Evolutionary conservation across 208 protist species (phyloP).

Genomic region (Leptomonas seymouri): DNA sequence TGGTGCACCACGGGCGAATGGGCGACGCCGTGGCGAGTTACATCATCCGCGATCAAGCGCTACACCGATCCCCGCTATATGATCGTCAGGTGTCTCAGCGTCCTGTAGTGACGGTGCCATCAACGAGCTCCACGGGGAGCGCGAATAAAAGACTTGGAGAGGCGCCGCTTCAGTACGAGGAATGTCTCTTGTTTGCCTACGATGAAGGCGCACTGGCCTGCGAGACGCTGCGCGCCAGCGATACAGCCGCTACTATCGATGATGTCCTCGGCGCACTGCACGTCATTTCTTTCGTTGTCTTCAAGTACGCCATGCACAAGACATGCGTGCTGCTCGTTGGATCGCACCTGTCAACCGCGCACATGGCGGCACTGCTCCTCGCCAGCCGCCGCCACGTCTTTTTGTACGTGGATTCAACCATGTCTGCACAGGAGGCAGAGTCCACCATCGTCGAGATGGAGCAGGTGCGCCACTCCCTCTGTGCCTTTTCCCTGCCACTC

Average conservation of each 20-base stretch:
- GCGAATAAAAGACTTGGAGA: background rate
- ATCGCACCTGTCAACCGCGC: slow-evolving; percentile 36
- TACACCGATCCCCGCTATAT: slow-evolving; percentile 12
- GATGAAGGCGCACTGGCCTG: slow-evolving; percentile 45
- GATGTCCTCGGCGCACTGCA: slow-evolving; percentile 33
- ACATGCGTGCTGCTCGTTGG: slow-evolving; percentile 31
- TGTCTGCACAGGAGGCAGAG: slow-evolving; percentile 34
- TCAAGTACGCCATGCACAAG: slow-evolving; percentile 36
- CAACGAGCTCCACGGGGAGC: background rate
- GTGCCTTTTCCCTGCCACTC: slow-evolving; percentile 10
- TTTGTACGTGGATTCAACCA: slow-evolving; percentile 38
- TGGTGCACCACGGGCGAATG: slow-evolving; percentile 23
- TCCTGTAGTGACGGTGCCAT: background rate
- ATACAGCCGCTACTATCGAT: slow-evolving; percentile 19
- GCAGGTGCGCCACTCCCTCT: slow-evolving; percentile 34
- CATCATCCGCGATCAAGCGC: slow-evolving; percentile 29
- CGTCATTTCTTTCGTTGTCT: slow-evolving; percentile 40
- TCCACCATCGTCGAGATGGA: slow-evolving; percentile 32
- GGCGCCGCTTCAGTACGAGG: slow-evolving; percentile 29
- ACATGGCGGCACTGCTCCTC: slow-evolving; percentile 45
- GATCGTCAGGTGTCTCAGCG: slow-evolving; percentile 22
- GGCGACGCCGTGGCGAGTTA: slow-evolving; percentile 33
- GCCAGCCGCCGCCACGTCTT: slow-evolving; percentile 37
- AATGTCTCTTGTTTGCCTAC: slow-evolving; percentile 70
- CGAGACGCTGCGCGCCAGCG: slow-evolving; percentile 30